phyloP scores from a whole-genome alignment of 805 yeast genomes.

The Candida khao-thaluensis region DNA sequence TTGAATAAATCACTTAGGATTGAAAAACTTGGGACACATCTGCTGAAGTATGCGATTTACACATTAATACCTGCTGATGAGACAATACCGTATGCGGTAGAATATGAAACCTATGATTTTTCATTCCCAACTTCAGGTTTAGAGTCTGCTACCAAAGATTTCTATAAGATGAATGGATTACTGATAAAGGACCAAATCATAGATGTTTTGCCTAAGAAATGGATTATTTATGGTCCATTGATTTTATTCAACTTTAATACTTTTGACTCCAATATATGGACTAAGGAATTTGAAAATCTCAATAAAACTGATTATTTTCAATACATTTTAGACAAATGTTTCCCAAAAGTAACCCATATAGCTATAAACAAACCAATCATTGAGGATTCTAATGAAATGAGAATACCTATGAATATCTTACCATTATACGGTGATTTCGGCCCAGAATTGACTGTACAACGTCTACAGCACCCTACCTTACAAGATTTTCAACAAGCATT shows the following conservation, averaged over 20 bases:
- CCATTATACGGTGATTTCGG: conserved; percentile 72
- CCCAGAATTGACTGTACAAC: conserved; percentile 43
- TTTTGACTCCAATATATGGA: conserved; percentile 42
- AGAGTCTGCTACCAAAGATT: conserved; percentile 1
- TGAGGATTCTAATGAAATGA: conserved; percentile 47
- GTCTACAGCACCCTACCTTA: conserved; percentile 32
- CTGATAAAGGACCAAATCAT: conserved; percentile 1
- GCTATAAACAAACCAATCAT: conserved; percentile 72
- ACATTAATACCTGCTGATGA: conserved; percentile 5
- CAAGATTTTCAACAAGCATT: conserved; percentile 52
- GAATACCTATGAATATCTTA: conserved; percentile 61
- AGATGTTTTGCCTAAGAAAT: conserved; percentile 46
- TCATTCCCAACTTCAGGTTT: not conserved
- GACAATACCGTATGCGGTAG: conserved; percentile 1
- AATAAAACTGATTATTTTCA: conserved; percentile 17
- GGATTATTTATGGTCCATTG: conserved; percentile 67
- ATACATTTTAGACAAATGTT: conserved; percentile 13
- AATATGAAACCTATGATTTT: conserved; percentile 13
- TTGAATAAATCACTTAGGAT: conserved; percentile 8
- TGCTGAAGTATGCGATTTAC: not conserved
- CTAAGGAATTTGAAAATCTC: conserved; percentile 3
- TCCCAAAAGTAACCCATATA: conserved; percentile 48
- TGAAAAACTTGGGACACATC: not conserved
- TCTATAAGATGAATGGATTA: not conserved
- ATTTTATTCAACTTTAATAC: conserved; percentile 53